Conservation (phyloP, 352 stramenopile species). For the Globisporangium spiculum region DNA sequence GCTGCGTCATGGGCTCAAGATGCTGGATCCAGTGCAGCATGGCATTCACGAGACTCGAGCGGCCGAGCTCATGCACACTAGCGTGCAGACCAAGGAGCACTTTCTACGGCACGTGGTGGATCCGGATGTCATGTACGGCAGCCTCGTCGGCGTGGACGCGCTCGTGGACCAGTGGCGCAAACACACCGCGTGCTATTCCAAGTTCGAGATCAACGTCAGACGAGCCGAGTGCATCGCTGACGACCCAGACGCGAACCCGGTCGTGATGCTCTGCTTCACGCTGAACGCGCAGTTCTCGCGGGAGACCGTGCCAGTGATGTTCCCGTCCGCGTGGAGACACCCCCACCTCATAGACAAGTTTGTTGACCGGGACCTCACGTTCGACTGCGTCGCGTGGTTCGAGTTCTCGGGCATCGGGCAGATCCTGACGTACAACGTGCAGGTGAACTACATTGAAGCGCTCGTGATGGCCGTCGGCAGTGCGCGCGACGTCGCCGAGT, state of each 20-base stretch:
- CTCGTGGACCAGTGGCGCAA: not conserved
- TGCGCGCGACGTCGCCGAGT: slow-evolving; percentile 8
- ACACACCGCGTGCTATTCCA: slow-evolving; percentile 5
- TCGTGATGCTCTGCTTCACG: slow-evolving; percentile 1
- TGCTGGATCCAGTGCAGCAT: not conserved
- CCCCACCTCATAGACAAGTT: slow-evolving; percentile 18
- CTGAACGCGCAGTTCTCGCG: not conserved
- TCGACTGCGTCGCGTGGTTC: slow-evolving; percentile 17
- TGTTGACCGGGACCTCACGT: slow-evolving; percentile 19
- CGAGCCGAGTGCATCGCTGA: not conserved
- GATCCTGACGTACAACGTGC: slow-evolving; percentile 17
- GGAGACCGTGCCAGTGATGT: slow-evolving; percentile 22
- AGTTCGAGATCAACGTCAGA: not conserved
- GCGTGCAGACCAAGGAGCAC: not conserved
- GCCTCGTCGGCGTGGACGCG: not conserved
- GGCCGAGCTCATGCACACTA: not conserved
- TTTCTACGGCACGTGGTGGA: not conserved
- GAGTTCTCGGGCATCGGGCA: slow-evolving; percentile 19
- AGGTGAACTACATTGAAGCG: slow-evolving; percentile 23
- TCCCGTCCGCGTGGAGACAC: slow-evolving; percentile 21
- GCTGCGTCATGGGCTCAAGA: not conserved
- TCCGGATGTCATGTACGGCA: slow-evolving; percentile 4
- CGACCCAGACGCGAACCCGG: not conserved
- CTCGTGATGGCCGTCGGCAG: slow-evolving; percentile 8
- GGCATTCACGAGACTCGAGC: not conserved